A percentile compares a stretch with the other conserved stretches of the same genome.
Conservation (phyloP, 2,329 filamentous ascomycete genomes). For the Thielaviopsis populi region DNA sequence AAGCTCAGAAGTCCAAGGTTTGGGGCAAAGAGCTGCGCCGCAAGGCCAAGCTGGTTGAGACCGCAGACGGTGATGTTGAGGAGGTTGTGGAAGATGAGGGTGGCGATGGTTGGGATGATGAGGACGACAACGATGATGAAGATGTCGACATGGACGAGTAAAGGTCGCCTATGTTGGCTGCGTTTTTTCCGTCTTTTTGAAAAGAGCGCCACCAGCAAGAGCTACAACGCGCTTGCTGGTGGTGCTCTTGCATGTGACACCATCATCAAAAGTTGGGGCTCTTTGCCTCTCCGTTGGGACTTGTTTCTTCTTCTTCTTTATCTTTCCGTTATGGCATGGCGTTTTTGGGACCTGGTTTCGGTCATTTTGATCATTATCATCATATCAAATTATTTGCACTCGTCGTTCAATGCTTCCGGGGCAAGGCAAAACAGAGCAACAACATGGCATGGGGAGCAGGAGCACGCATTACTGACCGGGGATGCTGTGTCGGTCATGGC, state of each 20-base stretch:
- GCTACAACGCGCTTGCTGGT: background rate
- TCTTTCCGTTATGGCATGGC: conserved; percentile 16
- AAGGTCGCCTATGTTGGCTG: conserved; percentile 17
- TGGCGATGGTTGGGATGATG: conserved; percentile 23
- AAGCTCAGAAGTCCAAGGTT: conserved; percentile 26
- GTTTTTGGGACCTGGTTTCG: conserved; percentile 16
- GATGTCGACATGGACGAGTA: conserved; percentile 31
- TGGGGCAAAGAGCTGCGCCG: conserved; percentile 31
- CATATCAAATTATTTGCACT: conserved; percentile 9
- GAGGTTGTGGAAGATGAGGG: conserved; percentile 19
- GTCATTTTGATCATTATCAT: conserved; percentile 17
- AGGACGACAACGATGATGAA: conserved; percentile 23
- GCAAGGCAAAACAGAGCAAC: background rate
- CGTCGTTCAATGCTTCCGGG: conserved; percentile 5
- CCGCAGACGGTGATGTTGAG: conserved; percentile 20
- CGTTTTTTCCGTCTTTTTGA: conserved; percentile 3
- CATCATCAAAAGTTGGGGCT: conserved; percentile 10
- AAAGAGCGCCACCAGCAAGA: background rate
- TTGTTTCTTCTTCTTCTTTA: conserved; percentile 15
- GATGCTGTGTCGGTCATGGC: background rate
- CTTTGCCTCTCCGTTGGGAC: conserved; percentile 7
- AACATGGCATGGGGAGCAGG: background rate
- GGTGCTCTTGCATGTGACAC: background rate
- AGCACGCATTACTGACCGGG: background rate
- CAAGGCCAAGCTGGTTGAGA: conserved; percentile 17